Conservation (phyloP, 78 protist genomes). For the Dictyostelium capitatum region DNA sequence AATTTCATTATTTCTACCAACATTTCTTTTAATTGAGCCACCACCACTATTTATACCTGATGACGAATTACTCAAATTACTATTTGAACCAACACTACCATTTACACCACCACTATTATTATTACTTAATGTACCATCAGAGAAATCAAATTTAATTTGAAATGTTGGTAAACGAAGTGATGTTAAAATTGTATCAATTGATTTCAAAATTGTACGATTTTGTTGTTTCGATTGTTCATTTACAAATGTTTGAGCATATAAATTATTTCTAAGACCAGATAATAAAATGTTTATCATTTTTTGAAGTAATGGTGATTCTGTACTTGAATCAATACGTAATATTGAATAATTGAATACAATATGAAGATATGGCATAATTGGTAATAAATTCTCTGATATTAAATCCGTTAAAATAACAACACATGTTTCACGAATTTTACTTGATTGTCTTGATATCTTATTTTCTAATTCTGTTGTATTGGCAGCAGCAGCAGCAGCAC, state of each 20-base stretch:
- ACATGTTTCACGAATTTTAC: conserved; percentile 50
- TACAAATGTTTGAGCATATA: conserved; percentile 62
- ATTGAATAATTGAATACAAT: conserved; percentile 60
- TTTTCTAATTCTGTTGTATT: not conserved
- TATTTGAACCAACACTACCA: not conserved
- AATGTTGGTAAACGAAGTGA: conserved; percentile 62
- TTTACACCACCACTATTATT: not conserved
- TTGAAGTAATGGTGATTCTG: conserved; percentile 28
- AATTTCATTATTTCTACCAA: conserved; percentile 9
- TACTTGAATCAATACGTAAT: conserved; percentile 32
- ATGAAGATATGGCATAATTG: conserved; percentile 63
- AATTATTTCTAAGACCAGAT: conserved; percentile 54
- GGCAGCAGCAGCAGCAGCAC: too few species aligned
- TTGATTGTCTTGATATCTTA: conserved; percentile 15
- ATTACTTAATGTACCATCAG: not conserved
- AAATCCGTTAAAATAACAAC: conserved; percentile 42
- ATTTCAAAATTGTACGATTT: conserved; percentile 25
- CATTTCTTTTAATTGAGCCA: not conserved
- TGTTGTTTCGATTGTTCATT: conserved; percentile 15
- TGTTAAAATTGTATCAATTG: conserved; percentile 64
- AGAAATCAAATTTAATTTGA: conserved; percentile 75
- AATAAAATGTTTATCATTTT: conserved; percentile 58
- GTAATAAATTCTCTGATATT: conserved; percentile 38
- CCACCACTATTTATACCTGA: not conserved
- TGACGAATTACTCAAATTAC: too few species aligned